Conservation (phyloP, 169 alveolate genomes). For the Plasmodium gaboni region DNA sequence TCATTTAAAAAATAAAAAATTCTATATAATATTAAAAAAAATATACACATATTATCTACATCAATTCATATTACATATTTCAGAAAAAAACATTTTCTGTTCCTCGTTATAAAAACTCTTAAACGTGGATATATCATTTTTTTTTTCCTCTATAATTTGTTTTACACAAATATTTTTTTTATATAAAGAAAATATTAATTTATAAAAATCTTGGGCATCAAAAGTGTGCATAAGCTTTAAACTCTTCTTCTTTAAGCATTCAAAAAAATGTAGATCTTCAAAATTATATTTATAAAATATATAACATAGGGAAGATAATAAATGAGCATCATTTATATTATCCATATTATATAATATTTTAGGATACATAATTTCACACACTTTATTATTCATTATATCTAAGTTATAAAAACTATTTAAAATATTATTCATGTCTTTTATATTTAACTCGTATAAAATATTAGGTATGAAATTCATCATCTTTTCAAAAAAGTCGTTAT, state of each 20-base stretch:
- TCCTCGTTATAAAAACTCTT: constrained; percentile 43
- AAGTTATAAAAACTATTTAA: constrained; percentile 43
- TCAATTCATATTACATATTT: constrained; percentile 39
- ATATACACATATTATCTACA: not conserved
- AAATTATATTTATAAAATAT: constrained; percentile 57
- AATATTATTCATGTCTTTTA: constrained; percentile 53
- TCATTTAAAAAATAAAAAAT: not conserved
- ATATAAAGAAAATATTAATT: constrained; percentile 49
- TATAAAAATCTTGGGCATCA: constrained; percentile 31
- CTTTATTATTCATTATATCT: constrained; percentile 42
- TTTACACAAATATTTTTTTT: constrained; percentile 54
- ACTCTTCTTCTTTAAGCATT: constrained; percentile 39
- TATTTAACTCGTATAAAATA: constrained; percentile 49
- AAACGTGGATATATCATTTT: constrained; percentile 37
- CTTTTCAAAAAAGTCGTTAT: constrained; percentile 48
- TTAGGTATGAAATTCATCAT: constrained; percentile 68
- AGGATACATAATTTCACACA: constrained; percentile 49
- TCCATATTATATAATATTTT: constrained; percentile 54
- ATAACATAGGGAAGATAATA: constrained; percentile 52
- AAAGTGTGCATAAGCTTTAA: constrained; percentile 20
- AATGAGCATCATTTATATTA: constrained; percentile 22
- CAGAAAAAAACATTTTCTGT: constrained; percentile 40
- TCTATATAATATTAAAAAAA: not conserved
- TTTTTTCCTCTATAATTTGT: constrained; percentile 40
- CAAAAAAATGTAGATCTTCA: constrained; percentile 45